Conservation (phyloP, 345 rosid species). For the Mercurialis annua region DNA sequence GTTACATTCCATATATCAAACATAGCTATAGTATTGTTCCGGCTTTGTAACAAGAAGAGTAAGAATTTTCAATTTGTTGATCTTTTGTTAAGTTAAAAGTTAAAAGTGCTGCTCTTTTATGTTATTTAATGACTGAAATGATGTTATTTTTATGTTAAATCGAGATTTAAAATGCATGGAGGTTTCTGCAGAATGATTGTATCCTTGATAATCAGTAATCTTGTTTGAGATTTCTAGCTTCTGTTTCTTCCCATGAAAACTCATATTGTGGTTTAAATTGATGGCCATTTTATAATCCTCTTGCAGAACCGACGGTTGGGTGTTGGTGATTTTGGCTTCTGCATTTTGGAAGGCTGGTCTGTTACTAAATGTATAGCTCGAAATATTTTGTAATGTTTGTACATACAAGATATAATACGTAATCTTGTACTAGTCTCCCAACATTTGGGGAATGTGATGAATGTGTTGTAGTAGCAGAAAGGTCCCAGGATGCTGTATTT, state of each 20-base stretch:
- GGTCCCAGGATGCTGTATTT: too few relatives aligned
- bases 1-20: too few relatives aligned
- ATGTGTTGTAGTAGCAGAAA: too few relatives aligned
- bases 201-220: not conserved
- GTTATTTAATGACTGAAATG: too few relatives aligned
- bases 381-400: constrained; percentile 4
- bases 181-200: not conserved
- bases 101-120: not conserved
- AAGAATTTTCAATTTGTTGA: too few relatives aligned
- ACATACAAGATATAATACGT: not conserved
- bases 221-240: not conserved
- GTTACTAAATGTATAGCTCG: not conserved
- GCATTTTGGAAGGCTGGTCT: constrained; percentile 6
- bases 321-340: constrained; percentile 13
- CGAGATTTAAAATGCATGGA: not conserved
- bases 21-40: too few relatives aligned
- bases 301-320: constrained; percentile 11
- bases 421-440: not conserved
- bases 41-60: too few relatives aligned
- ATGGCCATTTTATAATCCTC: not conserved
- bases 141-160: not conserved
- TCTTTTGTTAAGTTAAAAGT: not conserved
- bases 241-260: too few relatives aligned
- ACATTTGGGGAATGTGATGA: constrained; percentile 1
- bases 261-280: not conserved